A percentile compares a stretch with the other conserved stretches of the same genome.
phyloP scores from a whole-genome alignment of 2,329 filamentous ascomycete genomes.

The Trichoderma harzianum region DNA sequence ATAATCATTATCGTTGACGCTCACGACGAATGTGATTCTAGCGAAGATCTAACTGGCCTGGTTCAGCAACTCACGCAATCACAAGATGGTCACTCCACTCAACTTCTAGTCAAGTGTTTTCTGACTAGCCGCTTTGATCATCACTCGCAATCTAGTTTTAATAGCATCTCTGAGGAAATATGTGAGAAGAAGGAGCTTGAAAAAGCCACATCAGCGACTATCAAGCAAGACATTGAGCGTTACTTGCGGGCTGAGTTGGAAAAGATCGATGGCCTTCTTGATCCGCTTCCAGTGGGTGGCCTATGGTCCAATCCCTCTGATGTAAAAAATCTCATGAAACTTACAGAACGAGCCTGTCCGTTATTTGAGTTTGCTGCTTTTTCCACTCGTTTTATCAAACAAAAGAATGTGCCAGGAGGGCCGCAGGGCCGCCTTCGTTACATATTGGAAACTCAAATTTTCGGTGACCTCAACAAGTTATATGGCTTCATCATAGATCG shows the following conservation, averaged over 20 bases:
- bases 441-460: constrained; percentile 22
- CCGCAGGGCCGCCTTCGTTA: no score
- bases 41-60: constrained; percentile 30
- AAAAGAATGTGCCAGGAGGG: no score
- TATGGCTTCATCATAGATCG: no score
- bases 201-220: neutral
- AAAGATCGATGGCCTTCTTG: neutral
- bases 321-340: neutral
- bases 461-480: constrained; percentile 16
- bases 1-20: constrained; percentile 36
- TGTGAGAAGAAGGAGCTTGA: neutral
- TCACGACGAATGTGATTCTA: constrained; percentile 26
- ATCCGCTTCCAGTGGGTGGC: neutral
- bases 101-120: constrained; percentile 31
- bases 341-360: constrained; percentile 16
- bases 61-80: constrained; percentile 21
- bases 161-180: no score
- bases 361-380: constrained; percentile 25
- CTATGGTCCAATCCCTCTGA: neutral
- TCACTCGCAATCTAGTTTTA: no score
- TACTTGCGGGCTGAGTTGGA: neutral
- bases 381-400: constrained; percentile 26
- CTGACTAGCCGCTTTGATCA: no score
- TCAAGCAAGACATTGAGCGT: constrained; percentile 29
- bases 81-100: neutral